A percentile compares a stretch with the other conserved stretches of the same genome.
Conservation (phyloP, 177 flowering plant species). For the Vitis hybrid region DNA sequence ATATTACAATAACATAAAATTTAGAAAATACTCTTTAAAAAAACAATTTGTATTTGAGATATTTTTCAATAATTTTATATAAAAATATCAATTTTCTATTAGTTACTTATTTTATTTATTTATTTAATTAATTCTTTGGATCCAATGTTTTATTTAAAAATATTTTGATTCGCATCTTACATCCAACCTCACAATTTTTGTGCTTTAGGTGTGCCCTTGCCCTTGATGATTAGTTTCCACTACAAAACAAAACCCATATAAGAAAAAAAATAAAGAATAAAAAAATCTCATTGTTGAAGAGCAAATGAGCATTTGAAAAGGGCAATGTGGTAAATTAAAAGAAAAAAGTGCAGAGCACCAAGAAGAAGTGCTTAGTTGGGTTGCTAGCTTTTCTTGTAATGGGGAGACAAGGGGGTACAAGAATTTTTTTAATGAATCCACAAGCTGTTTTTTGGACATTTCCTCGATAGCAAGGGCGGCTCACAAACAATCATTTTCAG, state of each 20-base stretch:
- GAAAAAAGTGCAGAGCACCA: constrained; percentile 4
- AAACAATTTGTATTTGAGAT: too few species aligned
- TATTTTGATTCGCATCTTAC: too few species aligned
- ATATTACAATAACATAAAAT: too few species aligned
- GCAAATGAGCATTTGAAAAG: background rate
- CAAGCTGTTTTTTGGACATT: background rate
- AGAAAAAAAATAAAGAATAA: too few species aligned
- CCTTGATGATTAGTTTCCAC: too few species aligned
- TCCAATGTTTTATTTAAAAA: too few species aligned
- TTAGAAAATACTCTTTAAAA: too few species aligned
- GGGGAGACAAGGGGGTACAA: constrained; percentile 13
- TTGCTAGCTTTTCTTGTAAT: constrained; percentile 13
- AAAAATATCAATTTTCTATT: too few species aligned
- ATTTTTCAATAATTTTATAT: too few species aligned
- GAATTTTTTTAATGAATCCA: constrained; percentile 8
- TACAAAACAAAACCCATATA: background rate
- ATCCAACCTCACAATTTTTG: background rate
- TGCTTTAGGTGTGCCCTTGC: background rate
- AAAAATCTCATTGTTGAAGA: background rate
- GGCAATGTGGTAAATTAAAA: background rate
- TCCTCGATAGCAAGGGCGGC: constrained; percentile 27
- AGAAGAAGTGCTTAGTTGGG: constrained; percentile 8
- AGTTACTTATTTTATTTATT: too few species aligned
- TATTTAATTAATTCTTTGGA: too few species aligned
- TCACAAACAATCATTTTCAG: constrained; percentile 18